Percentiles rank a stretch among this genome's conserved stretches.
These are phyloP conservation scores for Fusarium sp. DNA, from an alignment of 2,329 filamentous ascomycete genomes.

Conservation along the genomic window DNA sequence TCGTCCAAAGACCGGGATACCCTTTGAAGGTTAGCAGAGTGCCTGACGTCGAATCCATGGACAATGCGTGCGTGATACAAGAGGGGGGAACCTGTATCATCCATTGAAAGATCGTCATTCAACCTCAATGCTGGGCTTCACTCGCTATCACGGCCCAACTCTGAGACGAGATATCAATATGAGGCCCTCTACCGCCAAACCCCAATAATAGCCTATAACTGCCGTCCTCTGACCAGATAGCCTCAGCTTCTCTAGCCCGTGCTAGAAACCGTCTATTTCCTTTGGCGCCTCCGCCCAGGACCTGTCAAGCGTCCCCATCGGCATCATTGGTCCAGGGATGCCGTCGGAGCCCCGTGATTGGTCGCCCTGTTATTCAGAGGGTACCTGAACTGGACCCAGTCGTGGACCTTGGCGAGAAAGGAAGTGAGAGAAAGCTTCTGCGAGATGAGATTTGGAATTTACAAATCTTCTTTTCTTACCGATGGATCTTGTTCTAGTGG, in stretches of 20 bases:
- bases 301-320: conserved; percentile 1
- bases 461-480: background rate
- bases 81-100: background rate
- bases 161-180: background rate
- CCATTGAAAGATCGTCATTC: background rate
- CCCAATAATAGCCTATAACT: conserved; percentile 6
- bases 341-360: conserved; percentile 28
- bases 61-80: background rate
- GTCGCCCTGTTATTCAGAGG: conserved; percentile 40
- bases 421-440: background rate
- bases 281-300: background rate
- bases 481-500: background rate
- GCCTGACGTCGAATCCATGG: background rate
- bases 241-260: background rate
- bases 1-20: conserved; percentile 19
- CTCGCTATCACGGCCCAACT: background rate
- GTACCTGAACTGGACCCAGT: conserved; percentile 5
- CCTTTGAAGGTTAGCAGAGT: background rate
- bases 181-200: background rate
- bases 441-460: background rate
- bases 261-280: background rate
- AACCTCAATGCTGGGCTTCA: background rate
- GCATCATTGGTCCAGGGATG: conserved; percentile 35
- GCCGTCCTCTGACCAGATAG: background rate
- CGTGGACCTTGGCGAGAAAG: background rate